Base-by-base conservation (phyloP, 805 yeast species). In the Cyberlindnera xylosilytica region DNA sequence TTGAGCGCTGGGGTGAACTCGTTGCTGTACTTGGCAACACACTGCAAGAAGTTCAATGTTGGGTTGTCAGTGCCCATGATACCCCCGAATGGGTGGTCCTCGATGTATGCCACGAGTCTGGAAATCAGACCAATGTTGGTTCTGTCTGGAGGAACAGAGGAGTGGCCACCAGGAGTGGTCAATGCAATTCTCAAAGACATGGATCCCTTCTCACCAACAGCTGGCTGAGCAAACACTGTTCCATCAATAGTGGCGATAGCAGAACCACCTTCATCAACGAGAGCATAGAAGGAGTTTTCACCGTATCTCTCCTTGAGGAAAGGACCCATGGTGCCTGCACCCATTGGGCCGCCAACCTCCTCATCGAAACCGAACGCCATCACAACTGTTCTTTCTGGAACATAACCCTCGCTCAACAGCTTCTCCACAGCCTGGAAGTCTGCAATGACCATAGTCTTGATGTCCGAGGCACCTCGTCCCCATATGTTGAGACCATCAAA, bases 401-500 rank as follows among this genome's bases (percentile, higher is more conserved):
- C 39, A 60, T 69, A 81, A 3, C 67, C 70, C n/a, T 60, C 56
- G 22, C 63, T 53, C 19, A 83, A 54, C 26, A 81, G 60, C 32
- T 63, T 62, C 53, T 81, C 85, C 9, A 76, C 58, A 0, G 87
- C 70, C 56, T 83, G 88, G 53, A 85, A 57, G 27, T 80, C 65
- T 1, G 78, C 83, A 44, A 83, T 68, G 40, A 87, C 65, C 39
- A 80, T 64, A 52, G 81, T 78, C 60, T 87, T 87, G 58, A 85
- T 79, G 59, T 87, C 96, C n/a, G 73, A 61, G 1, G 84, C 64
- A 18, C 95, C 95, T 52, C 95, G 74, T 3, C 95, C 95, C 71
- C 76, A 83, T 4, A 87, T 53, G 39, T 58, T 63, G 20, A 69
- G 66, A 3, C 88, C 90, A 53, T 84, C 89, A 52, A 66, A 81